Evolutionary conservation across 805 yeast species (phyloP).

Genomic region (Ogataea dorogensis): DNA sequence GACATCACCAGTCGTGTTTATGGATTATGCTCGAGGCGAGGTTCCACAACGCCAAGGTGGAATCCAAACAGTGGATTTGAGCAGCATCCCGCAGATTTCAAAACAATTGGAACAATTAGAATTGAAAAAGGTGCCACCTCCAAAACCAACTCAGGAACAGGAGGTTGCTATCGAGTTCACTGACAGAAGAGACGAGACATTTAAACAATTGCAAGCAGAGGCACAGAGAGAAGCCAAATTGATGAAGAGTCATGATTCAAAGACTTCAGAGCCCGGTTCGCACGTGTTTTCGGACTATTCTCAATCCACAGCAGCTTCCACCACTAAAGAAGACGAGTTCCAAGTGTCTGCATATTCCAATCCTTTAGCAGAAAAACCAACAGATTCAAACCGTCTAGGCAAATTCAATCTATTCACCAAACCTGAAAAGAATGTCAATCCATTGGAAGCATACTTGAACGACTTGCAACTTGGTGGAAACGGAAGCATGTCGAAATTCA

Average conservation of each 20-base stretch:
- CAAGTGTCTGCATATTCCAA: slow-evolving; percentile 22
- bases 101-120: slow-evolving; percentile 14
- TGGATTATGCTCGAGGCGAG: slow-evolving; percentile 49
- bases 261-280: slow-evolving; percentile 30
- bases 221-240: slow-evolving; percentile 26
- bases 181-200: slow-evolving; percentile 32
- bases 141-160: slow-evolving; percentile 27
- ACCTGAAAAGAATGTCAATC: slow-evolving; percentile 37
- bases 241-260: slow-evolving; percentile 5
- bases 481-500: slow-evolving; percentile 40
- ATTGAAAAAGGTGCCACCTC: slow-evolving; percentile 28
- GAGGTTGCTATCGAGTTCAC: slow-evolving; percentile 28
- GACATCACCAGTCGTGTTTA: slow-evolving; percentile 56
- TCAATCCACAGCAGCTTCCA: slow-evolving; percentile 32
- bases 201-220: slow-evolving; percentile 28
- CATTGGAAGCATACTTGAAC: slow-evolving; percentile 53
- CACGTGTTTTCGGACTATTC: slow-evolving; percentile 33
- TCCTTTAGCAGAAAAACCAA: slow-evolving; percentile 24
- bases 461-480: slow-evolving; percentile 41
- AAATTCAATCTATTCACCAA: slow-evolving; percentile 15
- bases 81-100: slow-evolving; percentile 20
- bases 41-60: slow-evolving; percentile 6
- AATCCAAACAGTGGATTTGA: slow-evolving; percentile 12
- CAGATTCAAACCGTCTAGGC: slow-evolving; percentile 19
- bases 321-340: slow-evolving; percentile 16